Percentiles rank a stretch among this genome's conserved stretches.
These are phyloP conservation scores for Podospora conica DNA, from an alignment of 495 filamentous ascomycete species.

Conservation along the genomic window DNA sequence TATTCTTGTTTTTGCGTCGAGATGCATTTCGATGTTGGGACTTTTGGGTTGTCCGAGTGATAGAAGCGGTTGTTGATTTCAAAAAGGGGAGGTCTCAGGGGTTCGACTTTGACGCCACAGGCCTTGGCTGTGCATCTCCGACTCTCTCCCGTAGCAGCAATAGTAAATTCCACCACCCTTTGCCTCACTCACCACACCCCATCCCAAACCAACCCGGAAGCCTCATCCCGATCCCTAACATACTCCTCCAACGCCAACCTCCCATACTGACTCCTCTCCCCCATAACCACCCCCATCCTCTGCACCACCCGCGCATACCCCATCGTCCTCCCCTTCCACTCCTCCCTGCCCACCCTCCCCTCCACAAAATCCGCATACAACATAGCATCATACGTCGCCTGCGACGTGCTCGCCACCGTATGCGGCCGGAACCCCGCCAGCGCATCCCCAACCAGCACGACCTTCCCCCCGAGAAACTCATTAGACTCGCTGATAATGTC, in stretches of 20 bases:
- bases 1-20: neutral
- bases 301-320: conserved; percentile 42
- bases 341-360: conserved; percentile 33
- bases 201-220: conserved; percentile 25
- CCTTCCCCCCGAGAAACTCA: conserved; percentile 42
- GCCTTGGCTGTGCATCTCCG: neutral
- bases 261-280: conserved; percentile 41
- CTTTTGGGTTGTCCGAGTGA: too few relatives aligned
- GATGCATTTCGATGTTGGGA: neutral
- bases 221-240: conserved; percentile 31
- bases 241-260: conserved; percentile 30
- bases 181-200: too few relatives aligned
- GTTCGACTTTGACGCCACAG: too few relatives aligned
- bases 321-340: conserved; percentile 42
- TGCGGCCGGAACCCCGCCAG: conserved; percentile 52
- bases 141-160: neutral
- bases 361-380: conserved; percentile 38
- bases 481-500: conserved; percentile 43
- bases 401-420: conserved; percentile 46
- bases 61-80: neutral
- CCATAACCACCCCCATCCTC: conserved; percentile 42
- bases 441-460: conserved; percentile 52
- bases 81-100: neutral
- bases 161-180: too few relatives aligned
- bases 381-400: conserved; percentile 46